Conservation (phyloP, 345 rosid species). For the Noccaea caerulescens region DNA sequence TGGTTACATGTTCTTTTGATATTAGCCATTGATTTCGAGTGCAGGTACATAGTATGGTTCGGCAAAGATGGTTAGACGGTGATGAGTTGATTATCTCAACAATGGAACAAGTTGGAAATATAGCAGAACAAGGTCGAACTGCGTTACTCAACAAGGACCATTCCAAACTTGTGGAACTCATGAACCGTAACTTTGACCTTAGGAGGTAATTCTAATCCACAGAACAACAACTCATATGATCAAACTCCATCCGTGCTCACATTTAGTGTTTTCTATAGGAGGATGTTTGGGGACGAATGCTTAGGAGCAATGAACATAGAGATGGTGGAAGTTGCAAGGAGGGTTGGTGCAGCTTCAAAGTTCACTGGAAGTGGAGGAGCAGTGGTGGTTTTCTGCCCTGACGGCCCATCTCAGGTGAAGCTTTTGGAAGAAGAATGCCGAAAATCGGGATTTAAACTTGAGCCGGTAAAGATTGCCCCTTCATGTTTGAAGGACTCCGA, state of each 20-base stretch:
- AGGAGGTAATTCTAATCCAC: conserved; percentile 56
- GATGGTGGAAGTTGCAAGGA: conserved; percentile 88
- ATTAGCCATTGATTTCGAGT: conserved; percentile 25
- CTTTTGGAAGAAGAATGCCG: conserved; percentile 73
- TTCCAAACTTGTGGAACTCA: conserved; percentile 66
- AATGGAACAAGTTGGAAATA: conserved; percentile 69
- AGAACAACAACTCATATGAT: background rate
- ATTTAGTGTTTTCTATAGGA: conserved; percentile 45
- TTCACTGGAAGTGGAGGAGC: conserved; percentile 99
- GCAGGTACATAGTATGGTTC: conserved; percentile 87
- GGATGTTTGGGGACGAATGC: conserved; percentile 84
- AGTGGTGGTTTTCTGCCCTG: conserved; percentile 81
- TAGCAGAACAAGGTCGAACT: conserved; percentile 68
- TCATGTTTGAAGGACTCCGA: conserved; percentile 56
- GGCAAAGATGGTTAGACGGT: conserved; percentile 90
- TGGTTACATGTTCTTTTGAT: conserved; percentile 2
- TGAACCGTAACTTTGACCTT: conserved; percentile 84
- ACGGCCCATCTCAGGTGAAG: conserved; percentile 63
- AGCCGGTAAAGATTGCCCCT: conserved; percentile 63
- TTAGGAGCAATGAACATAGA: conserved; percentile 76
- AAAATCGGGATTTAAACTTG: conserved; percentile 67
- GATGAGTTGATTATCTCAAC: conserved; percentile 72
- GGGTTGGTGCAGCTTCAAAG: conserved; percentile 79
- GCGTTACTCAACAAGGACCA: conserved; percentile 69
- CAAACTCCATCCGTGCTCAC: background rate